Conservation (phyloP, 176 grass and related monocot species). For the Oryza coarctata region DNA sequence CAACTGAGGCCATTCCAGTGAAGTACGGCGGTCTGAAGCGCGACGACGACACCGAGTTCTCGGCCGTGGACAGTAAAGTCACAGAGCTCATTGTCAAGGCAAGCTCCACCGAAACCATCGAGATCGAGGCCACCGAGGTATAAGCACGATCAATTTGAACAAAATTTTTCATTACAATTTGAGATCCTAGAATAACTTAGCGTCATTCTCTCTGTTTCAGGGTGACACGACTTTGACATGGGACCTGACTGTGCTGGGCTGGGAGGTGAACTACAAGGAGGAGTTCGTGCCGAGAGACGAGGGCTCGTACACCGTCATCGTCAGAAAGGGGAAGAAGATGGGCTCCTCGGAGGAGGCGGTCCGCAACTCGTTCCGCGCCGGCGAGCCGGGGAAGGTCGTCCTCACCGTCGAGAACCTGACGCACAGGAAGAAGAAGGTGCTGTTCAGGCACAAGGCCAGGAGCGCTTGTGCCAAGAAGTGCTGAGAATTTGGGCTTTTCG, state of each 20-base stretch:
- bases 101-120: slow-evolving; percentile 54
- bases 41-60: slow-evolving; percentile 62
- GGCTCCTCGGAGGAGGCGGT: slow-evolving; percentile 53
- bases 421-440: slow-evolving; percentile 76
- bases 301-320: slow-evolving; percentile 81
- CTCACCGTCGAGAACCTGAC: slow-evolving; percentile 77
- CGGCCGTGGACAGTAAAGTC: slow-evolving; percentile 43
- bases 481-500: slow-evolving; percentile 3
- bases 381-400: slow-evolving; percentile 74
- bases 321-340: slow-evolving; percentile 83
- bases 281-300: slow-evolving; percentile 85
- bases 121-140: slow-evolving; percentile 71
- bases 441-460: slow-evolving; percentile 81
- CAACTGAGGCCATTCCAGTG: slow-evolving; percentile 70
- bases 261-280: slow-evolving; percentile 98
- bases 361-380: slow-evolving; percentile 76
- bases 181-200: not conserved
- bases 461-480: slow-evolving; percentile 52
- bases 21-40: slow-evolving; percentile 90
- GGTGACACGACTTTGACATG: slow-evolving; percentile 60
- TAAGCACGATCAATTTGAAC: not conserved
- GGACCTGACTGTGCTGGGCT: slow-evolving; percentile 83
- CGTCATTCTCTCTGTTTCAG: slow-evolving; percentile 25
- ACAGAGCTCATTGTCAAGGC: slow-evolving; percentile 62
- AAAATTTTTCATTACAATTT: not conserved